Evolutionary conservation across 2,329 filamentous ascomycete genomes (phyloP).

Genomic region (Tolypocladium tundrense): DNA sequence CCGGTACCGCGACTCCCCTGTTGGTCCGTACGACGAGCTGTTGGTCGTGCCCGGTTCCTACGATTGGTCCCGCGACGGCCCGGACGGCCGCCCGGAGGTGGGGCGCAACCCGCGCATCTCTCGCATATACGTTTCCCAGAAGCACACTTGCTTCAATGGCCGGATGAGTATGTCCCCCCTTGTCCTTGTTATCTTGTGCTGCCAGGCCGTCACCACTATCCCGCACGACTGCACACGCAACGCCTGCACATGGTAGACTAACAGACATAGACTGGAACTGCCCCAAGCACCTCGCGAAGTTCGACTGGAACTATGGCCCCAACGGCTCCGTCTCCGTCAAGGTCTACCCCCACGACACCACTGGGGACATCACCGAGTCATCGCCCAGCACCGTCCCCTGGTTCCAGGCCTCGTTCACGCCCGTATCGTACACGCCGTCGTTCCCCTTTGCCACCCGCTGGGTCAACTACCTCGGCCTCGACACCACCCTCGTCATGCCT

Average conservation of each 20-base stretch:
- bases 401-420: slow-evolving; percentile 35
- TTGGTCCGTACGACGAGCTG: slow-evolving; percentile 44
- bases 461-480: slow-evolving; percentile 29
- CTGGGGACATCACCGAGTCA: slow-evolving; percentile 18
- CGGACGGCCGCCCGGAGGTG: slow-evolving; percentile 20
- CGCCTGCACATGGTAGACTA: neutral
- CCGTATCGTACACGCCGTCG: slow-evolving; percentile 27
- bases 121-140: slow-evolving; percentile 45
- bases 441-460: slow-evolving; percentile 32
- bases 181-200: neutral
- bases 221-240: neutral
- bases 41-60: slow-evolving; percentile 36
- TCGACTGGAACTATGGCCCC: slow-evolving; percentile 30
- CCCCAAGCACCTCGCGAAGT: slow-evolving; percentile 43
- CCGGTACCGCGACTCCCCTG: slow-evolving; percentile 38
- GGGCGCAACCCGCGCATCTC: slow-evolving; percentile 31
- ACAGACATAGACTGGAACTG: slow-evolving; percentile 38
- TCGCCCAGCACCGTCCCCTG: slow-evolving; percentile 25
- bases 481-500: slow-evolving; percentile 34
- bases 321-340: slow-evolving; percentile 28
- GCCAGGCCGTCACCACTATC: neutral
- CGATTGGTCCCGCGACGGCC: slow-evolving; percentile 26
- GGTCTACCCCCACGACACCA: slow-evolving; percentile 33
- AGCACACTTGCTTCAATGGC: slow-evolving; percentile 41
- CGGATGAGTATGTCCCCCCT: slow-evolving; percentile 28